Evolutionary conservation across 2,329 filamentous ascomycete genomes (phyloP).

Genomic region (Sclerotinia minor): DNA sequence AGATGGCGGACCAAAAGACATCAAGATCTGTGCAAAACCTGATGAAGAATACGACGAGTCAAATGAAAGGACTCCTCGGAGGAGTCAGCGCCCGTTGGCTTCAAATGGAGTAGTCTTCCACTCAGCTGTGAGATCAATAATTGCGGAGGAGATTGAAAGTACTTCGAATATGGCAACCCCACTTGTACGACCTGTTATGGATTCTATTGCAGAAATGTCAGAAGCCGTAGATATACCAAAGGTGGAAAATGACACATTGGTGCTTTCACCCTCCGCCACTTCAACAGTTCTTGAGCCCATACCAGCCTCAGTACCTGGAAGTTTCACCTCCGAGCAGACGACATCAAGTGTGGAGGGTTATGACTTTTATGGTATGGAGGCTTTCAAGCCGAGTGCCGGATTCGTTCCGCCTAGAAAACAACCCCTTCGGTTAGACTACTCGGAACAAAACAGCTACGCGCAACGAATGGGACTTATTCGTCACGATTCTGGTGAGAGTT

Average conservation of each 20-base stretch:
- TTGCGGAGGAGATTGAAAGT: conserved; percentile 54
- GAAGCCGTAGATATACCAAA: conserved; percentile 36
- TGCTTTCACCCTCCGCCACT: conserved; percentile 36
- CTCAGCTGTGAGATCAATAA: conserved; percentile 30
- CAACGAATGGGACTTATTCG: conserved; percentile 43
- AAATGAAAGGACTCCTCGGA: conserved; percentile 37
- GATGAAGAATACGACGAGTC: conserved; percentile 22
- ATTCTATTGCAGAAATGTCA: conserved; percentile 33
- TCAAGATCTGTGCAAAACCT: conserved; percentile 28
- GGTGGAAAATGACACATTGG: conserved; percentile 40
- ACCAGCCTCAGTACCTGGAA: conserved; percentile 33
- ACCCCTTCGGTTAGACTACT: conserved; percentile 43
- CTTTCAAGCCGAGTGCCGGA: conserved; percentile 52
- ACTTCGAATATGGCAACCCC: conserved; percentile 64
- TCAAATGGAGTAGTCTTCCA: conserved; percentile 30
- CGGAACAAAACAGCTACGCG: conserved; percentile 27
- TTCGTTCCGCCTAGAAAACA: conserved; percentile 50
- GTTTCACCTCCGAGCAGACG: conserved; percentile 28
- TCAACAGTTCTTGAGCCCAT: conserved; percentile 36
- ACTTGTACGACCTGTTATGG: conserved; percentile 53
- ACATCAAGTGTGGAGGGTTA: conserved; percentile 53
- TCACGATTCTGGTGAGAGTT: conserved; percentile 60
- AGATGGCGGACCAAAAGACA: conserved; percentile 36
- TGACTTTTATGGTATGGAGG: conserved; percentile 65
- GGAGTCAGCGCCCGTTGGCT: conserved; percentile 24